phyloP scores from a whole-genome alignment of 345 rosid genomes.

The Eutrema heterophyllum region DNA sequence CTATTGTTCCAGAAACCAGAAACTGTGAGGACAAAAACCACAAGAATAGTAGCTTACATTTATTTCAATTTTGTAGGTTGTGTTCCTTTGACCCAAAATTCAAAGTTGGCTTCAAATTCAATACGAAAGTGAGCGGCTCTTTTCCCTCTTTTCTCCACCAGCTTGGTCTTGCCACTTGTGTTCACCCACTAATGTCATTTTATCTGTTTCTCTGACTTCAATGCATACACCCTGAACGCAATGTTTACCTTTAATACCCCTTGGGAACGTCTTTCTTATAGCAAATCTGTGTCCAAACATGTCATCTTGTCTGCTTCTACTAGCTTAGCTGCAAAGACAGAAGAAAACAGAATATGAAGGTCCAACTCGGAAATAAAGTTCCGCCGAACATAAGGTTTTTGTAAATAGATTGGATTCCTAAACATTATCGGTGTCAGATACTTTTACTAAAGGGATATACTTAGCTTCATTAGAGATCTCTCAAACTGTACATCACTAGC shows the following conservation, averaged over 20 bases:
- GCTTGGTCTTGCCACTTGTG: neutral
- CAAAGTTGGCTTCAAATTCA: neutral
- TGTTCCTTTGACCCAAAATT: constrained; percentile 6
- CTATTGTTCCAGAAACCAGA: constrained; percentile 2
- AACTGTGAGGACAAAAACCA: neutral
- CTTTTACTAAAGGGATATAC: neutral
- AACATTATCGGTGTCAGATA: neutral
- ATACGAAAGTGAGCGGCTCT: neutral
- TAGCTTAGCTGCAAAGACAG: constrained; percentile 11
- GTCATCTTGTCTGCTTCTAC: constrained; percentile 3
- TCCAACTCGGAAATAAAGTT: neutral
- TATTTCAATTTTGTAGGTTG: neutral
- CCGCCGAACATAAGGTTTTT: neutral
- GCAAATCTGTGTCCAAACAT: neutral
- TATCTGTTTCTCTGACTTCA: constrained; percentile 11
- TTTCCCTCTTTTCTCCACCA: constrained; percentile 2
- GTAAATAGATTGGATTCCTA: neutral
- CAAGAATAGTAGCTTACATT: constrained; percentile 21
- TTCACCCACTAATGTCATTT: neutral
- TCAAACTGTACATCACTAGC: neutral
- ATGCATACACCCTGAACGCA: neutral
- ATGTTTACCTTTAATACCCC: neutral
- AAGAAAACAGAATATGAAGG: constrained; percentile 1
- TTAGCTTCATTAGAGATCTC: neutral
- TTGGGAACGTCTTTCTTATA: neutral